phyloP scores from a whole-genome alignment of 192 early-diverging fungal genomes.

The Coemansia erecta region DNA sequence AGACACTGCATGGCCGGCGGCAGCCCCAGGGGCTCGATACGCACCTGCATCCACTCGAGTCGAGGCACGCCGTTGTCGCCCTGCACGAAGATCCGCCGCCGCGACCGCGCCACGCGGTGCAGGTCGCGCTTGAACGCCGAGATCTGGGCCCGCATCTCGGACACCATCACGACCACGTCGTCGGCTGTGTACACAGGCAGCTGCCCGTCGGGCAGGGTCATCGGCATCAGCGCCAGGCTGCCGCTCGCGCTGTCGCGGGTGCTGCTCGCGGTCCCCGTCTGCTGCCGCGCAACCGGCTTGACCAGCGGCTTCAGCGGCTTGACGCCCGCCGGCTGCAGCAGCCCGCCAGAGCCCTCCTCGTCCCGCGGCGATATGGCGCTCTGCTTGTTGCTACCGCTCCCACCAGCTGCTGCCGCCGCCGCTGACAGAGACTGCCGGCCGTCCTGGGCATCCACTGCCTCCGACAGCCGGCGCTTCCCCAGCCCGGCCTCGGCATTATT shows the following conservation, averaged over 20 bases:
- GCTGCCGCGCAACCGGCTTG: slow-evolving; percentile 13
- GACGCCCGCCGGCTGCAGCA: slow-evolving; percentile 9
- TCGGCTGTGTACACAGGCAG: slow-evolving; percentile 22
- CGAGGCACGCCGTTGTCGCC: slow-evolving; percentile 46
- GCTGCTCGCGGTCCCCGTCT: background rate
- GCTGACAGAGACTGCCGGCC: background rate
- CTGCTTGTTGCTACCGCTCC: slow-evolving; percentile 13
- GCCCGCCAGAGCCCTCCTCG: slow-evolving; percentile 1
- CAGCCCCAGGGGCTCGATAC: slow-evolving; percentile 30
- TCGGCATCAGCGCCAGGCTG: slow-evolving; percentile 15
- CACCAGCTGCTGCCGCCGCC: background rate
- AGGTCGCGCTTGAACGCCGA: slow-evolving; percentile 40
- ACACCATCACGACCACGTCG: slow-evolving; percentile 26
- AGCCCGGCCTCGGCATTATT: background rate
- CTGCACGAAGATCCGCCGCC: slow-evolving; percentile 44
- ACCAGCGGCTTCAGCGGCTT: slow-evolving; percentile 28
- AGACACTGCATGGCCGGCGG: slow-evolving; percentile 36
- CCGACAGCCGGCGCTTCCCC: slow-evolving; percentile 6
- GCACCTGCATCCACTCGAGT: slow-evolving; percentile 41
- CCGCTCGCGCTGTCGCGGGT: background rate
- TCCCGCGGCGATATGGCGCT: slow-evolving; percentile 12
- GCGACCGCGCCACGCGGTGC: slow-evolving; percentile 41
- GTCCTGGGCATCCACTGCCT: slow-evolving; percentile 4
- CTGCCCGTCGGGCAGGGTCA: background rate
- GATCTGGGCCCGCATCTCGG: slow-evolving; percentile 39